phyloP scores from a whole-genome alignment of 345 rosid genomes.

The Citrus australasica region DNA sequence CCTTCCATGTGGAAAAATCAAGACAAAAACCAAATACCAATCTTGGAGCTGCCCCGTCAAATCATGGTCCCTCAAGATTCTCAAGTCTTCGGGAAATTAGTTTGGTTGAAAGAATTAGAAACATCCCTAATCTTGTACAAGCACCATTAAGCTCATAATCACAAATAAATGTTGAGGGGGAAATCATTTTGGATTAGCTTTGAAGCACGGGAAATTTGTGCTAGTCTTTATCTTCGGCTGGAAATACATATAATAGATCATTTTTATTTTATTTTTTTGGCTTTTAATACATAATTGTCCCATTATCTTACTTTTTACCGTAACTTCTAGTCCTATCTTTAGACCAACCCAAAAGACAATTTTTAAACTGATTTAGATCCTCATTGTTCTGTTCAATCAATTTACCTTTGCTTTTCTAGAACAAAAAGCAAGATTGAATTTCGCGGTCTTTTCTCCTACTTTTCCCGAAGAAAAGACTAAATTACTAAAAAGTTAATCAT shows the following conservation, averaged over 20 bases:
- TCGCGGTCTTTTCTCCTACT: neutral
- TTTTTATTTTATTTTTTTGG: neutral
- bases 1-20: neutral
- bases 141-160: neutral
- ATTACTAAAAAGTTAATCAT: neutral
- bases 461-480: neutral
- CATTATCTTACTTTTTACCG: neutral
- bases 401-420: constrained; percentile 8
- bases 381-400: neutral
- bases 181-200: neutral
- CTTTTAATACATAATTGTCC: neutral
- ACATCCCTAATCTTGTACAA: neutral
- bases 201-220: neutral
- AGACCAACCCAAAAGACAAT: neutral
- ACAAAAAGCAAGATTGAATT: neutral
- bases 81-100: neutral
- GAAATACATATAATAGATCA: neutral
- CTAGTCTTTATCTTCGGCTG: neutral
- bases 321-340: neutral
- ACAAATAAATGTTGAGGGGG: neutral
- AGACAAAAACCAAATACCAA: neutral
- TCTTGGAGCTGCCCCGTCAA: neutral
- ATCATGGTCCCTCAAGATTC: neutral
- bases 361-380: neutral
- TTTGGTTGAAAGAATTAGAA: neutral